Conservation (phyloP, 306 rosid species). For the Dalbergia cultrata region DNA sequence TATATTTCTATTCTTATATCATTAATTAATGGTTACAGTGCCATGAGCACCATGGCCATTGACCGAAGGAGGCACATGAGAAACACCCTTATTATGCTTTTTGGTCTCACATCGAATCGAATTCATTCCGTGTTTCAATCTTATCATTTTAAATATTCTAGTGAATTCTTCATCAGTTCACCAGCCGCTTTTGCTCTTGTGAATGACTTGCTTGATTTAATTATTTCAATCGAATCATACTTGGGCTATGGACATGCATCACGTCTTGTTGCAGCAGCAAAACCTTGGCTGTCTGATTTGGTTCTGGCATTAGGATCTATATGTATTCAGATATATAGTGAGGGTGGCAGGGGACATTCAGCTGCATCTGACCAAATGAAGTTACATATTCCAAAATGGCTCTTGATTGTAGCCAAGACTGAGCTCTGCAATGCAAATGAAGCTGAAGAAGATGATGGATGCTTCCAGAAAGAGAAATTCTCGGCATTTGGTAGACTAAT, state of each 20-base stretch:
- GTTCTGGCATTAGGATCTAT: constrained; percentile 74
- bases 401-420: constrained; percentile 61
- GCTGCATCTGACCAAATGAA: constrained; percentile 54
- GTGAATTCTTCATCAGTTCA: constrained; percentile 54
- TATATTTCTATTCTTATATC: no score
- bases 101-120: not conserved
- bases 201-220: constrained; percentile 72
- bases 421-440: constrained; percentile 57
- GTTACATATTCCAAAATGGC: constrained; percentile 71
- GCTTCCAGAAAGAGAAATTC: constrained; percentile 48
- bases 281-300: constrained; percentile 92
- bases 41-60: no score
- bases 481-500: constrained; percentile 67
- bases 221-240: constrained; percentile 63
- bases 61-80: no score
- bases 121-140: not conserved
- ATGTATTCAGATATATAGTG: constrained; percentile 49
- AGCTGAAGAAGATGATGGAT: constrained; percentile 57
- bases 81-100: no score
- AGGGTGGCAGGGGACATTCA: constrained; percentile 47
- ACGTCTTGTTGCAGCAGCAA: constrained; percentile 69
- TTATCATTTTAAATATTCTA: constrained; percentile 45
- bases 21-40: no score
- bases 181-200: constrained; percentile 65
- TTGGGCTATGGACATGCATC: constrained; percentile 72